Base-by-base conservation (phyloP, 441 rosid genomes). In the Biscutella auriculata region DNA sequence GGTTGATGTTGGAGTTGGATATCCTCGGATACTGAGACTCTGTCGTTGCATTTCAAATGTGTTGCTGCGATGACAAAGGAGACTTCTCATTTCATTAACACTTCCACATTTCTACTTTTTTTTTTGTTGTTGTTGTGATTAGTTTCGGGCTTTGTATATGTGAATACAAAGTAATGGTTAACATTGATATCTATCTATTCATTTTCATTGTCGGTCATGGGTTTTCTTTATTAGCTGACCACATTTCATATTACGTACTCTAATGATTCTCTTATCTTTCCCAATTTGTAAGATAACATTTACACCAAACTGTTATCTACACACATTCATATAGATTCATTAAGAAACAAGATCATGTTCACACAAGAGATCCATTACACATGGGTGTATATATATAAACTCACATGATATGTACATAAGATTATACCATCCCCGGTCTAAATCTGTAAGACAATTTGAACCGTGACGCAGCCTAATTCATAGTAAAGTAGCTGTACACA, bases 1-100 rank as follows among this genome's bases (percentile, higher is more conserved):
- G 16, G 56, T 40, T 49, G 67, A 63, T 55, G 76, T 81, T 46
- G 32, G 67, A 30, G 62, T 43, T 23, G 95, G 93, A 29, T 77
- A 69, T 64, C 77, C 71, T 17, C 82, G 95, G 76, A 77, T 87
- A 40, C 16, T 79, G 21, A 75, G 81, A 74, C 77, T 82, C 17
- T 81, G 89, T 69, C 72, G 68, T 55, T 65, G 82, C 76, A 69
- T 82, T 64, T 79, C 87, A 19, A 60, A 71, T n/a, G n/a, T n/a
- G 44, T 57, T 65, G 57, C 13, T 82, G 58, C 74, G 63, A 65
- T 67, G 70, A 41, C 52, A 59, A 19, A 73, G 66, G 46, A 66
- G 62, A 71, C 33, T 28, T 52, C 49, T 56, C 27, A 19, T 33
- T 55, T 55, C 17, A 26, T n/a, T 41, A 41, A 34, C 59, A 47